Evolutionary conservation across 306 rosid species (phyloP), one percentile per base, ranked within the genome.

Genomic region (Boehmeria nivea): DNA sequence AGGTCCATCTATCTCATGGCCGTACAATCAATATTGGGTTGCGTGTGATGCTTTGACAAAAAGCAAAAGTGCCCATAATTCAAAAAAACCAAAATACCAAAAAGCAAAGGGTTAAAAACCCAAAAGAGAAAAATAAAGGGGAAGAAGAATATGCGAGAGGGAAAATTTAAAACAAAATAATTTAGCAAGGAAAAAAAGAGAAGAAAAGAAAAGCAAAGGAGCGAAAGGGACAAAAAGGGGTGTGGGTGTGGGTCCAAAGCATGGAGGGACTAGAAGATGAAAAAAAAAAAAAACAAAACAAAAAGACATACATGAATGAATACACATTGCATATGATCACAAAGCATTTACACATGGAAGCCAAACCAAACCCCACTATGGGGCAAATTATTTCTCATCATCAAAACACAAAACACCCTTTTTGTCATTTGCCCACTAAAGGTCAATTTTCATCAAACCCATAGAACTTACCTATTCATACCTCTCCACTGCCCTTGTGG

Each of bases 351-450:
- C 81, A 87, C 83, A 81, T 81, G 89, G 83, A 71, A 60, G 65
- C 82, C 88, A 76, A 77, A 80, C 67, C 69, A 59, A 59, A 11
- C 57, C 69, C 75, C 80, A 83, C 91, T 74, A 67, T 57, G 81
- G 51, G 75, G 57, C 73, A 80, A 74, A 76, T 75, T 67, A 77
- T 68, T 64, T 64, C 67, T 57, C 79, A 84, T 84, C 44, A 83
- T 85, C 68, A 72, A 65, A 67, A 68, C 56, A 67, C 76, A 56
- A 73, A 72, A 51, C 76, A 60, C 72, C 47, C 54, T 70, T 67
- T 83, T 83, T 83, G 80, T 83, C 76, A 79, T 66, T 55, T 74
- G 72, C 67, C 71, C 73, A 61, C 78, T 46, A 65, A 68, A 68
- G 71, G 80, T 82, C 78, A 85, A 82, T 76, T 78, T 73, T 69